Base-by-base conservation (phyloP, 768 basidiomycete genomes). In the Botryobasidium botryosum region DNA sequence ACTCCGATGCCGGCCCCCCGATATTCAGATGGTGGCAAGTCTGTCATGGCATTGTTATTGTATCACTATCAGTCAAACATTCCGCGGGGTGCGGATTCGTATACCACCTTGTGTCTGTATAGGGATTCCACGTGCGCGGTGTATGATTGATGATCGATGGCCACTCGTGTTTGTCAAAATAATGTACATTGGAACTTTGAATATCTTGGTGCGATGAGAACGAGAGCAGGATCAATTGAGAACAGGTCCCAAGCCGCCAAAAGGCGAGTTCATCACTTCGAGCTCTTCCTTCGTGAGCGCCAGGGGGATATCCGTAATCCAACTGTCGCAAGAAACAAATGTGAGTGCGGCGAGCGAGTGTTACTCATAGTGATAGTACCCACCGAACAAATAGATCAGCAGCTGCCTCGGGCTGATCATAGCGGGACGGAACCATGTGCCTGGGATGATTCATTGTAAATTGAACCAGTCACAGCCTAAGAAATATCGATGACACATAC, bases 351-450 rank as follows among this genome's bases (percentile, higher is more conserved):
- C 31, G 17, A 8, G 10, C 31, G 31, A 8, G 10, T 8, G 10
- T 8, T 17, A 33, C 17, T 8, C 31, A 33, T 8, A 33, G 17
- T 8, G 31, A 33, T 8, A 33, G 17, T 8, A 66, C 44, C 64
- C 64, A 68, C 23, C 57, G 49, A 7, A 54, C 51, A 51, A 70
- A 61, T 55, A 69, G 62, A 49, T 66, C 86, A 57, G 87, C 63
- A 36, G 87, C 75, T 32, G 77, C 88, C 55, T 84, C 81, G 1
- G 88, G 81, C 56, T 91, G 86, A 61, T 96, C 86, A 55, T 70
- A 77, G n/a, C n/a, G n/a, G n/a, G n/a, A n/a, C 4, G 88, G 87
- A 6, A 85, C 85, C 86, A 88, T 82, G 57, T 87, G 84, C 29
- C 21, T 32, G 26, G 41, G 33, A 2, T 21, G 18, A 15, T 3